Percentiles rank a stretch among this genome's conserved stretches.
phyloP scores from a whole-genome alignment of 2,329 filamentous ascomycete genomes.

The Zasmidium citrigriseum region DNA sequence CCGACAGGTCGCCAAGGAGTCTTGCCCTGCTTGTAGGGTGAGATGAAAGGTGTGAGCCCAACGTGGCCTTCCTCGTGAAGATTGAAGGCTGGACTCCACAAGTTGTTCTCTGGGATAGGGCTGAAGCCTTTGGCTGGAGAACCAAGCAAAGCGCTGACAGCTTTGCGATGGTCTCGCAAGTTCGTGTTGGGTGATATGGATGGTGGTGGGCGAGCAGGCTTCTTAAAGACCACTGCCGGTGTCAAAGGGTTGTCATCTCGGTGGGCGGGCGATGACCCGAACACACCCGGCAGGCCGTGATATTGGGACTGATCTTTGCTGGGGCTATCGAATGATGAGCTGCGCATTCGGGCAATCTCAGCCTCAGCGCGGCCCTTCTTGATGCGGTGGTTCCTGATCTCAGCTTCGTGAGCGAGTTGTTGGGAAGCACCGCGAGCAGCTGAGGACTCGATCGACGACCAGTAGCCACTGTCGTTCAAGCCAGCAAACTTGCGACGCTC shows the following conservation, averaged over 20 bases:
- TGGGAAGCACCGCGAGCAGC: conserved; percentile 65
- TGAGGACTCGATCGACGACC: conserved; percentile 93
- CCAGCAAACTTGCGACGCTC: conserved; percentile 77
- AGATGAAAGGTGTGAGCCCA: conserved; percentile 46
- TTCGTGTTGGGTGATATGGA: conserved; percentile 94
- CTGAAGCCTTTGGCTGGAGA: conserved; percentile 66
- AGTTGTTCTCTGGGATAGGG: conserved; percentile 51
- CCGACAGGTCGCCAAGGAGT: conserved; percentile 37
- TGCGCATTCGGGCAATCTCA: conserved; percentile 89
- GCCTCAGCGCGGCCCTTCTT: conserved; percentile 92
- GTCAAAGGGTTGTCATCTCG: conserved; percentile 65
- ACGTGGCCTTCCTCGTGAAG: conserved; percentile 63
- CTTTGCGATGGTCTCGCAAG: conserved; percentile 81
- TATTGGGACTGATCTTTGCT: conserved; percentile 61
- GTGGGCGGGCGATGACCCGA: conserved; percentile 41
- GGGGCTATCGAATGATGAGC: conserved; percentile 91
- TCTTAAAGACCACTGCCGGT: conserved; percentile 79
- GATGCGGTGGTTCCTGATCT: conserved; percentile 65
- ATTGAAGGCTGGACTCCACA: conserved; percentile 69
- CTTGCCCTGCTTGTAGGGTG: conserved; percentile 31
- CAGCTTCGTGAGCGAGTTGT: conserved; percentile 72
- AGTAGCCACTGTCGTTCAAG: conserved; percentile 94
- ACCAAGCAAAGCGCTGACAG: conserved; percentile 77
- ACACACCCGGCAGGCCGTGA: conserved; percentile 44
- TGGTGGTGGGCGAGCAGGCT: conserved; percentile 62